Evolutionary conservation across 1,139 yeast genomes (phyloP), one percentile per base, ranked within the genome.

Genomic region (Scheffersomyces illinoinensis): DNA sequence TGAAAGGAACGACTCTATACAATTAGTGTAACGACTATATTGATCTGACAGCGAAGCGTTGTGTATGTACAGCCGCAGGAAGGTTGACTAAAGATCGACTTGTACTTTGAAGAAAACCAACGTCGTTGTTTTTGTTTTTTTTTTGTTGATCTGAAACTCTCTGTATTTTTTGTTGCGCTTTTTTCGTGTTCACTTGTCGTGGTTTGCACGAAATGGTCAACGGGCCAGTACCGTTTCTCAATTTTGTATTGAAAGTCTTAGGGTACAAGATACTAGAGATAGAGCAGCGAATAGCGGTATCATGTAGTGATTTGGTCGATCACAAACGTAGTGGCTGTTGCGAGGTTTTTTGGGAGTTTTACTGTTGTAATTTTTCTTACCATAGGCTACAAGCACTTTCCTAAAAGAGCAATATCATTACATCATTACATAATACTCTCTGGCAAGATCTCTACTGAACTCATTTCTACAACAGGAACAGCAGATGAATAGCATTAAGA

Each of bases 61-160:
- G 43, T 33, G 43, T 33, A 33, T 33, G 17, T 10, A 12, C 5
- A 5, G 43, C 43, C 43, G 17, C 43, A 33, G 43, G 43, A 33
- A 33, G 43, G 43, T 33, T 10, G 43, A 33, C 4, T 14, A 33
- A 33, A 33, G 17, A 33, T 33, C 43, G 17, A 33, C 33, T 24
- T 24, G 33, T 24, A 33, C 43, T 8, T 24, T 33, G 43, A 33
- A 33, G 17, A 33, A 33, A 10, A 33, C 12, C 43, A 33, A 33
- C 4, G 17, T 48, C 24, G 7, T 20, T 48, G n/a, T 19, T 24
- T 20, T 48, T 48, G 24, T 19, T 48, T 17, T 19, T 48, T 48
- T 48, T 48, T 48, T 48, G 51, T 48, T 48, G 51, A 48, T 48
- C 51, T 48, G 51, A 48, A 48, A 48, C 51, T 48, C 24, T 18